Evolutionary conservation across 768 basidiomycete species (phyloP).

Genomic region (Lactarius psammicola): DNA sequence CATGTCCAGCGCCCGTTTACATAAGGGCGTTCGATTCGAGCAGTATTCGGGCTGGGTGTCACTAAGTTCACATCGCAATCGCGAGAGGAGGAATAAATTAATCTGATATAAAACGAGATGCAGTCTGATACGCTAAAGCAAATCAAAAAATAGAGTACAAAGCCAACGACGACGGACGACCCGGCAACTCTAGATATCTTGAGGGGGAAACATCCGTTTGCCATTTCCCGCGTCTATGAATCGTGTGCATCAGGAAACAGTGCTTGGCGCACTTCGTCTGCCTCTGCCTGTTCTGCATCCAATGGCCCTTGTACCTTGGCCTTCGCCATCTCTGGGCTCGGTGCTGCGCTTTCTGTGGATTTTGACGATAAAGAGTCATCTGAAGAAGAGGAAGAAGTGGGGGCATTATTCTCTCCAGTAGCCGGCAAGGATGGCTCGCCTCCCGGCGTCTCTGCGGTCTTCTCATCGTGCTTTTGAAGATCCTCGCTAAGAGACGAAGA

Average conservation of each 20-base stretch:
- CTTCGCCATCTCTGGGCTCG: background rate
- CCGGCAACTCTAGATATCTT: background rate
- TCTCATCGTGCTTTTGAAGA: slow-evolving; percentile 9
- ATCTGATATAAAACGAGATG: slow-evolving; percentile 3
- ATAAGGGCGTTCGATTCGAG: too few relatives aligned
- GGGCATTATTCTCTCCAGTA: slow-evolving; percentile 1
- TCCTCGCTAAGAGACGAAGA: background rate
- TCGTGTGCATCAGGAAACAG: slow-evolving; percentile 37
- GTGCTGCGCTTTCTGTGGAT: background rate
- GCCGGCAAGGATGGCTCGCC: slow-evolving; percentile 7
- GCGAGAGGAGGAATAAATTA: slow-evolving; percentile 16
- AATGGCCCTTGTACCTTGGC: slow-evolving; percentile 32
- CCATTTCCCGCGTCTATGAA: slow-evolving; percentile 1
- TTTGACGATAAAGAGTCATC: background rate
- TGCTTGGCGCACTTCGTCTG: slow-evolving; percentile 38
- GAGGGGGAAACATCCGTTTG: background rate
- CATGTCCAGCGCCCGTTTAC: background rate
- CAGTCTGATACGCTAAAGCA: slow-evolving; percentile 15
- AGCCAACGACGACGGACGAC: background rate
- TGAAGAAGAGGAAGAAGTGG: background rate
- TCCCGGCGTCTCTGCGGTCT: slow-evolving; percentile 1
- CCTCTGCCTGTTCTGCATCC: slow-evolving; percentile 37
- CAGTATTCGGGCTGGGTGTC: background rate
- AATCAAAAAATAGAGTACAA: slow-evolving; percentile 10
- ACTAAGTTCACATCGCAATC: background rate